Percentiles rank a stretch among this genome's conserved stretches.
These are phyloP conservation scores for Verruconis gallopava DNA, from an alignment of 2,329 filamentous ascomycete species.

Conservation along the genomic window DNA sequence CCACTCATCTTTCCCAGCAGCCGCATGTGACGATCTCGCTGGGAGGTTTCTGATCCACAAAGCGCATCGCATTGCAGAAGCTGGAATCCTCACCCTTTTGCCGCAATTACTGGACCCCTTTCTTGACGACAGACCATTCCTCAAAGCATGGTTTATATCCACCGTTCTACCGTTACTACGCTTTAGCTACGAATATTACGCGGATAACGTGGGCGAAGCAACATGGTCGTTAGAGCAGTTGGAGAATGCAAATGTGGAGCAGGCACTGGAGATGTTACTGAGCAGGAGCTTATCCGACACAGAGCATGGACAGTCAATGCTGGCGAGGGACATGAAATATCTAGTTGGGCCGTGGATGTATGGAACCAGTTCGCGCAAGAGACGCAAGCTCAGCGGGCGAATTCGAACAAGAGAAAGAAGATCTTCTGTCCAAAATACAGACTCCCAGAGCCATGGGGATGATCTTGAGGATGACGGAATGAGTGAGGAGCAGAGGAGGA, in stretches of 20 bases:
- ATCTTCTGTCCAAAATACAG: background rate
- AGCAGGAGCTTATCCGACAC: constrained; percentile 25
- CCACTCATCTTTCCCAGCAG: constrained; percentile 34
- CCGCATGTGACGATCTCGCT: constrained; percentile 42
- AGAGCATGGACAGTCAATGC: constrained; percentile 17
- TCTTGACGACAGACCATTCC: constrained; percentile 44
- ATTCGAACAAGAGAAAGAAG: background rate
- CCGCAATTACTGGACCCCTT: constrained; percentile 58
- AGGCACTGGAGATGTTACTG: constrained; percentile 49
- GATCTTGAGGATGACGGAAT: background rate
- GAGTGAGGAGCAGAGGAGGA: constrained; percentile 25
- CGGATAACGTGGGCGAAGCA: constrained; percentile 33
- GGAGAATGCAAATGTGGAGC: constrained; percentile 44
- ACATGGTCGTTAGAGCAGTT: constrained; percentile 46
- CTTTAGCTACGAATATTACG: constrained; percentile 58
- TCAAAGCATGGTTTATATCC: constrained; percentile 57
- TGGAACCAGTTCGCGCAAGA: constrained; percentile 47
- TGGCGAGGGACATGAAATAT: constrained; percentile 54
- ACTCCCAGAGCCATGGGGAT: background rate
- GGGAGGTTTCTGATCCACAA: constrained; percentile 55
- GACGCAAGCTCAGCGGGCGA: constrained; percentile 27
- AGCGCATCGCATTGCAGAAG: constrained; percentile 53
- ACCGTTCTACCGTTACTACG: constrained; percentile 55
- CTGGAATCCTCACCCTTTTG: constrained; percentile 57
- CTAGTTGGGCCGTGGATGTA: constrained; percentile 64